Base-by-base conservation (phyloP, 1,139 yeast species). In the Eremothecium coryli region DNA sequence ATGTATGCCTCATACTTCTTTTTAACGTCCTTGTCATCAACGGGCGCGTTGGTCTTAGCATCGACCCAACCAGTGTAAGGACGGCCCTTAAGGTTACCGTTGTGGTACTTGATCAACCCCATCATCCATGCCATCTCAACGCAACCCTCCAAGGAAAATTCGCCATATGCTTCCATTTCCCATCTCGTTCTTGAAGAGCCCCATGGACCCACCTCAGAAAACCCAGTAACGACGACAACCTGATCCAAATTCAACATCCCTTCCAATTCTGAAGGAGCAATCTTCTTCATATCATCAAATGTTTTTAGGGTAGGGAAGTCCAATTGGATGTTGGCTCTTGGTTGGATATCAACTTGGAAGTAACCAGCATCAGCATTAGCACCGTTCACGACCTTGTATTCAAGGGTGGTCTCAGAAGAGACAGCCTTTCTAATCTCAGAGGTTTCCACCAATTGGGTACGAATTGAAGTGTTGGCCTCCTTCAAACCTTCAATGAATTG, bases 101-200 rank as follows among this genome's bases (percentile, higher is more conserved):
- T 85, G 61, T 79, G 86, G 68, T 90, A 90, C 64, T 82, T 84
- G 66, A 90, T 86, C 60, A 82, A 73, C 49, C 97, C 97, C 97
- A 90, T 90, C 50, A 90, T 86, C 97, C 97, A 90, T 35, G 98
- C 97, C 95, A 90, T 88, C 69, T 90, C 98, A 58, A 90, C 82
- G 56, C 95, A 82, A 58, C 98, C 98, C 66, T 90, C 98, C 54
- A 90, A 69, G n/a, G 97, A 88, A 64, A 90, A 90, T 57, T 82
- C 86, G 54, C 98, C 98, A 42, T 64, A 49, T 37, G 96, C 84
- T 68, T 90, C 98, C 95, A 90, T 90, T 65, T 90, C 97, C 98
- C 98, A 90, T 71, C 98, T 79, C 42, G 98, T 90, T 73, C 97
- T 82, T 31, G 98, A 66, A 61, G 88, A 86, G 75, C 98, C 98